Evolutionary conservation across 2,329 filamentous ascomycete species (phyloP), one percentile per base, ranked within the genome.

Genomic region (Blastomyces parvus): DNA sequence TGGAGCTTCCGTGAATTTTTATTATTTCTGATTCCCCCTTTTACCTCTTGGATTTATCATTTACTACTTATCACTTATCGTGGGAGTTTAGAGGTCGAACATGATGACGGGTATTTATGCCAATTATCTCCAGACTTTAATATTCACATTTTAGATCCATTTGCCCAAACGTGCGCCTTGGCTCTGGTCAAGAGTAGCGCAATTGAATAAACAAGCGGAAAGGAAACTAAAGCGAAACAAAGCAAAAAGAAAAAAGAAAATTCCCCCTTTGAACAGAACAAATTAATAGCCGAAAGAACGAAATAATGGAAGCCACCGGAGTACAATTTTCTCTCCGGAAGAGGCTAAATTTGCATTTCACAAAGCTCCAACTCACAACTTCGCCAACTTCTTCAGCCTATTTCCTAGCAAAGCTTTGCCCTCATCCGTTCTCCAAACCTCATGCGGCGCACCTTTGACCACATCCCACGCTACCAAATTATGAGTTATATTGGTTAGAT

Each of bases 401-500:
- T 88, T 89, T 79, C 96, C 92, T 75, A 97, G 87, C 57, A 86
- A 76, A 60, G 85, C 77, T 62, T 90, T 82, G 0, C 93, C 93
- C 58, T 91, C 83, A 1, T 81, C 74, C 2, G 87, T 90, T 69
- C 79, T 79, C 94, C 94, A 99, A 0, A 97, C 88, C 73, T 92
- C 84, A 74, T 96, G 90, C 5, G 91, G 89, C 2, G 92, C 91
- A 66, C 87, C 84, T 63, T 89, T 85, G 13, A 97, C 90, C 61
- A 96, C 84, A 74, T 96, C 91, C 92, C 93, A 99, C 48, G 83
- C 80, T 63, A 89, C 75, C 60, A 97, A 78, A 58, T 91, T 91
- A 61, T 87, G 82, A 0, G 93, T 97, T 68, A 97, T 79, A 64
- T 83, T 85, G 8, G 87, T 91, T 65, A 97, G 77, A 70, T 96